phyloP scores from a whole-genome alignment of 352 stramenopile species.

The Phytophthora citricola region DNA sequence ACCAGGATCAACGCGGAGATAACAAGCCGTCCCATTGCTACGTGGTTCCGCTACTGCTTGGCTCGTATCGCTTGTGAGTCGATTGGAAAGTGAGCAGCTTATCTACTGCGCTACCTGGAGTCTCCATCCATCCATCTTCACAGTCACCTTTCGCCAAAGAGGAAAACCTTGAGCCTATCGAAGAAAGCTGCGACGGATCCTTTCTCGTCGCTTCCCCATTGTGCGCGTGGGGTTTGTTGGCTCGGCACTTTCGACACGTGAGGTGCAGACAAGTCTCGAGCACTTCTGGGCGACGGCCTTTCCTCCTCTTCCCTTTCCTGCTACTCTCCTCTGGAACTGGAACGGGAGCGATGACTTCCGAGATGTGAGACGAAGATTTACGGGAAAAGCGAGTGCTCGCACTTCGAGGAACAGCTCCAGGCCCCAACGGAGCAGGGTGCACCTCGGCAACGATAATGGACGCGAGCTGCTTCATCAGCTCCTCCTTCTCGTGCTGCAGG shows the following conservation, averaged over 20 bases:
- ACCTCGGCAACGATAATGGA: conserved; percentile 44
- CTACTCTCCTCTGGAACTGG: conserved; percentile 18
- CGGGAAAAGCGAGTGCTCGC: conserved; percentile 34
- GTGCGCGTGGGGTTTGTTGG: conserved; percentile 29
- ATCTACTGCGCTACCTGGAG: conserved; percentile 1
- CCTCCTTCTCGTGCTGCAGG: conserved; percentile 71
- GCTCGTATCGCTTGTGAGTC: conserved; percentile 23
- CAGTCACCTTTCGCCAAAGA: conserved; percentile 36
- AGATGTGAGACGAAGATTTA: conserved; percentile 37
- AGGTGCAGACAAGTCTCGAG: conserved; percentile 78
- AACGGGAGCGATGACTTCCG: conserved; percentile 17
- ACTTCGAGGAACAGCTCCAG: conserved; percentile 8
- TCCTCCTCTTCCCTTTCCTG: conserved; percentile 35
- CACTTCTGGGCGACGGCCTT: conserved; percentile 55
- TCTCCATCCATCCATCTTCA: conserved; percentile 29
- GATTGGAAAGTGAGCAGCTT: conserved; percentile 31
- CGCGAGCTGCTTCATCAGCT: conserved; percentile 41
- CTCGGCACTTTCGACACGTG: conserved; percentile 58
- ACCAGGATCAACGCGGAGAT: conserved; percentile 20
- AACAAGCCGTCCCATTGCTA: conserved; percentile 19
- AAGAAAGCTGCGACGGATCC: conserved; percentile 40
- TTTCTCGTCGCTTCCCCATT: conserved; percentile 31
- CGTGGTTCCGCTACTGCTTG: conserved; percentile 12
- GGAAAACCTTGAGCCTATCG: conserved; percentile 49
- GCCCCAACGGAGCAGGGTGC: conserved; percentile 25